Conservation (phyloP, 768 basidiomycete genomes). For the Ramaria sp. region DNA sequence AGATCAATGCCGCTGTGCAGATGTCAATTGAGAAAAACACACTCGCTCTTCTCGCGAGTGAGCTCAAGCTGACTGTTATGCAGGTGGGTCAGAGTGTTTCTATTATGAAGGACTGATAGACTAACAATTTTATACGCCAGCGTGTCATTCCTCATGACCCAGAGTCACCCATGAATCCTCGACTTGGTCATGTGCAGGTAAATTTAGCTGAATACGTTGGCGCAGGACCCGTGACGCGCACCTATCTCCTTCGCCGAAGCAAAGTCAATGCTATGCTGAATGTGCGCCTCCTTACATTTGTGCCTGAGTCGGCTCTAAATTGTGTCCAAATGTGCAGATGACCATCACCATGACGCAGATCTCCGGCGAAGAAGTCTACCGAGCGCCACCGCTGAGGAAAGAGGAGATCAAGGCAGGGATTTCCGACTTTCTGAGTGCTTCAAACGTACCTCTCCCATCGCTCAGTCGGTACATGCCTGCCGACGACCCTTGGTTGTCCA, state of each 20-base stretch:
- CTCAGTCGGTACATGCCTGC: neutral
- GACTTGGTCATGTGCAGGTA: constrained; percentile 53
- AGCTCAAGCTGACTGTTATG: constrained; percentile 57
- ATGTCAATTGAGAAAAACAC: constrained; percentile 47
- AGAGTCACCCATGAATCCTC: constrained; percentile 42
- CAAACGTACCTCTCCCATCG: neutral
- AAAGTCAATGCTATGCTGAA: constrained; percentile 74
- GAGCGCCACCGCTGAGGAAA: constrained; percentile 56
- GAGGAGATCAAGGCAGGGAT: constrained; percentile 66
- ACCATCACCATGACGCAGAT: constrained; percentile 46
- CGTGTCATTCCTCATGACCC: constrained; percentile 48
- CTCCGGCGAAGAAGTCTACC: constrained; percentile 43
- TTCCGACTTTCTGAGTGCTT: constrained; percentile 39
- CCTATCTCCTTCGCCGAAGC: constrained; percentile 58
- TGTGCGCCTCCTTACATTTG: constrained; percentile 24
- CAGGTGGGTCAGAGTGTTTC: constrained; percentile 24
- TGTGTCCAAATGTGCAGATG: constrained; percentile 26
- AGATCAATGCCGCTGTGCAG: constrained; percentile 45
- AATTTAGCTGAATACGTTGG: constrained; percentile 69
- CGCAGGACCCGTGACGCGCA: constrained; percentile 44
- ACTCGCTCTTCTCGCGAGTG: constrained; percentile 38
- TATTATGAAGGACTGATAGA: neutral
- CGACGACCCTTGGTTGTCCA: constrained; percentile 8
- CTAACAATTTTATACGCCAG: constrained; percentile 20
- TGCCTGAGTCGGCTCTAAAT: neutral